Conservation (phyloP, 2,329 filamentous ascomycete genomes). For the Penicillium sp. region DNA sequence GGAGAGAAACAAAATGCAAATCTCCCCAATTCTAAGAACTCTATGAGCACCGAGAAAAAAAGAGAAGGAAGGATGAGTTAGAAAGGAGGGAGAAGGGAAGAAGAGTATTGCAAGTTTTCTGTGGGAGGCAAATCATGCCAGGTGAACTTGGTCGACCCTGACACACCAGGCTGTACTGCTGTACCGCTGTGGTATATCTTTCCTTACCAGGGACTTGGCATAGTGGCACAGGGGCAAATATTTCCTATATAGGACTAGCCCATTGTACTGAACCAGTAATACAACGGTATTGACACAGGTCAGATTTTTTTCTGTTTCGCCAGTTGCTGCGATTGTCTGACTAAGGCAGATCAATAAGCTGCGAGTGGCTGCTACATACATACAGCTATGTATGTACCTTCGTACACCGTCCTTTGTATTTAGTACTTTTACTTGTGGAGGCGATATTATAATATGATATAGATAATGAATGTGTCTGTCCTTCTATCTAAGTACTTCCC, state of each 20-base stretch:
- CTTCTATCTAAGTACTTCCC: background rate
- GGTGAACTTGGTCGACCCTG: background rate
- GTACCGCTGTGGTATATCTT: background rate
- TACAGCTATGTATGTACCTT: too few species aligned
- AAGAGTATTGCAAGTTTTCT: constrained; percentile 19
- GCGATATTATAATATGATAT: too few species aligned
- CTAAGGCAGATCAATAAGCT: background rate
- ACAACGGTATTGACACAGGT: constrained; percentile 7
- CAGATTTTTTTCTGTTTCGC: constrained; percentile 13
- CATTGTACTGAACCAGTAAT: background rate
- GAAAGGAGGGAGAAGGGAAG: constrained; percentile 24
- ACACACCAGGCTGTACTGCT: background rate
- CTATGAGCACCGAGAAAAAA: constrained; percentile 27
- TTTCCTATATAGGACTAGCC: background rate
- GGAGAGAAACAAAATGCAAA: constrained; percentile 26
- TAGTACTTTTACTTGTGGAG: background rate
- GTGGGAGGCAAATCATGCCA: constrained; percentile 28
- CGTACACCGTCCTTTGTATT: background rate
- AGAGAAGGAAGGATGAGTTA: constrained; percentile 24
- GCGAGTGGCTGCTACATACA: too few species aligned
- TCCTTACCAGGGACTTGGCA: background rate
- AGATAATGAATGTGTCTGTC: background rate
- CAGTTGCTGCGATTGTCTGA: constrained; percentile 12
- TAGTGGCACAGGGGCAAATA: background rate
- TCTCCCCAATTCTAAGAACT: constrained; percentile 29